Evolutionary conservation across 257 asterid genomes (phyloP).

Genomic region (Perilla frutescens): DNA sequence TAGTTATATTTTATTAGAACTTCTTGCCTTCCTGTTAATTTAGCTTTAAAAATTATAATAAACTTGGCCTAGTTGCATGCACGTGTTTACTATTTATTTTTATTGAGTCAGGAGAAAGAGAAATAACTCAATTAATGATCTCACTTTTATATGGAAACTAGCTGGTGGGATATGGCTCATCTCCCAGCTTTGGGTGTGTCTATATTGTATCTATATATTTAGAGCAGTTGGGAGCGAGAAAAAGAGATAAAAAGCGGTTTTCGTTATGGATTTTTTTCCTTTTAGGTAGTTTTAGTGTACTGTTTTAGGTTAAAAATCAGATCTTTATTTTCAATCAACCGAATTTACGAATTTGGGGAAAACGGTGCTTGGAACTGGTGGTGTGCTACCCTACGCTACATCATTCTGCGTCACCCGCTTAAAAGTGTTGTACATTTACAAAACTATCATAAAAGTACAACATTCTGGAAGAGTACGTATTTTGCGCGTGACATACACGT

Average conservation of each 20-base stretch:
- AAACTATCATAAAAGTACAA: not conserved
- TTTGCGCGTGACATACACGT: constrained; percentile 8
- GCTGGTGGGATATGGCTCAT: too few species aligned
- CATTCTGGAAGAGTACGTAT: not conserved
- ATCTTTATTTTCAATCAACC: constrained; percentile 28
- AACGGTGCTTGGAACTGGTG: not conserved
- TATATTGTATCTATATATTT: not conserved
- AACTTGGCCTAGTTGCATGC: too few species aligned
- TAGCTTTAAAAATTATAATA: too few species aligned
- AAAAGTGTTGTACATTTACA: constrained; percentile 32
- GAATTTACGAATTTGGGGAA: constrained; percentile 37
- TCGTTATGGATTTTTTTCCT: constrained; percentile 29
- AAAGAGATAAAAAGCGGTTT: constrained; percentile 23
- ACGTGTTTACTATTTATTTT: too few species aligned
- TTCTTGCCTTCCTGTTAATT: too few species aligned
- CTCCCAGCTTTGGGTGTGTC: constrained; percentile 1
- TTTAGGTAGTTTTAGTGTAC: constrained; percentile 32
- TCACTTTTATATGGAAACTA: too few species aligned
- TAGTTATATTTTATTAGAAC: too few species aligned
- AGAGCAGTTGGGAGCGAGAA: constrained; percentile 35
- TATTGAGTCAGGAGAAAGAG: too few species aligned
- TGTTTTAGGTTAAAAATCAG: constrained; percentile 42
- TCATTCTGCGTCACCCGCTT: not conserved
- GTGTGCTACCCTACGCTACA: constrained; percentile 9
- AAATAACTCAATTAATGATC: too few species aligned